phyloP scores from a whole-genome alignment of 768 basidiomycete genomes.

The Boletellus ananas region DNA sequence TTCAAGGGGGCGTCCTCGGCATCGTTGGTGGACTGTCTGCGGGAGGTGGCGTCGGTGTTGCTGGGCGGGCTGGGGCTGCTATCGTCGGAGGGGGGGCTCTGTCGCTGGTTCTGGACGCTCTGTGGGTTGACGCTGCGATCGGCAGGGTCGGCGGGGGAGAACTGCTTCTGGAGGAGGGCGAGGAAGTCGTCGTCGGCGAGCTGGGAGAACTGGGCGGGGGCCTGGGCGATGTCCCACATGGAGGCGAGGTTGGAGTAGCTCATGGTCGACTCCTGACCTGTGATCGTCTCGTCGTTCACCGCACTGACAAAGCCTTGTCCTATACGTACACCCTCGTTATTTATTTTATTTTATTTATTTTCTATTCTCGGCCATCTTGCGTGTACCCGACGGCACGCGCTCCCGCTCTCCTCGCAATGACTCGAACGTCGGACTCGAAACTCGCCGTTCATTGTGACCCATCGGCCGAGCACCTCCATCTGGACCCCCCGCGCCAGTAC shows the following conservation, averaged over 20 bases:
- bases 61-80: conserved; percentile 77
- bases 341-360: conserved; percentile 9
- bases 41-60: conserved; percentile 29
- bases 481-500: too few relatives aligned
- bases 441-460: neutral
- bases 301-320: conserved; percentile 6
- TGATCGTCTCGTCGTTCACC: neutral
- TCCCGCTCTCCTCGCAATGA: neutral
- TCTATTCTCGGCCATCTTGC: conserved; percentile 8
- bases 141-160: conserved; percentile 36
- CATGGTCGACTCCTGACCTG: conserved; percentile 19
- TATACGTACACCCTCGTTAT: neutral
- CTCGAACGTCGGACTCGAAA: neutral
- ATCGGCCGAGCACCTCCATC: too few relatives aligned
- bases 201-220: conserved; percentile 52
- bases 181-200: conserved; percentile 76
- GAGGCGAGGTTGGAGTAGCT: conserved; percentile 42
- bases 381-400: conserved; percentile 10
- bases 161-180: conserved; percentile 74
- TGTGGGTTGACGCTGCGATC: conserved; percentile 57
- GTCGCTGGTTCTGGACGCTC: conserved; percentile 39
- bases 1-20: conserved; percentile 55
- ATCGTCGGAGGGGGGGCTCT: conserved; percentile 64
- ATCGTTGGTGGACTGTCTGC: conserved; percentile 28
- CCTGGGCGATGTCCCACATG: conserved; percentile 67